A percentile compares a stretch with the other conserved stretches of the same genome.
Conservation (phyloP, 805 yeast genomes). For the Teunomyces gatunensis region DNA sequence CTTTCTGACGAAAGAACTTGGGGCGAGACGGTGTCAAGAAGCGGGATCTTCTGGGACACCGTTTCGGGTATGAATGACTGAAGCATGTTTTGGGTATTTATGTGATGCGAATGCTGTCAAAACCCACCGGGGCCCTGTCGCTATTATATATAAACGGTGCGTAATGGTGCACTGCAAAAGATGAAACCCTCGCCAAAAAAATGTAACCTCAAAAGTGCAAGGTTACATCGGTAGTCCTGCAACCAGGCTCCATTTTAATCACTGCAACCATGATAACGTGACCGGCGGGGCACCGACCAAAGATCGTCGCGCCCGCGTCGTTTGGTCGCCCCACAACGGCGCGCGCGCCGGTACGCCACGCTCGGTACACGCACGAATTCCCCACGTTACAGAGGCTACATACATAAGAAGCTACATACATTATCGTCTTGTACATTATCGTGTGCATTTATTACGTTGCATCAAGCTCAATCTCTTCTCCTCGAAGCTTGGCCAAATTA, state of each 20-base stretch:
- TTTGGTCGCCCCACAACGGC: too few species aligned
- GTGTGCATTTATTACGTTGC: too few species aligned
- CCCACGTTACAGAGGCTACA: too few species aligned
- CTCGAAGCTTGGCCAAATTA: background rate
- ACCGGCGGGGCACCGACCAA: background rate
- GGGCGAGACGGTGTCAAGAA: background rate
- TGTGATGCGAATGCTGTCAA: background rate
- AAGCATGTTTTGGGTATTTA: slow-evolving; percentile 3
- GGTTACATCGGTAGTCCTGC: background rate
- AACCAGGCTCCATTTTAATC: background rate
- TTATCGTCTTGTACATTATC: too few species aligned
- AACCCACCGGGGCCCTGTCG: slow-evolving; percentile 2
- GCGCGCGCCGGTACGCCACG: too few species aligned
- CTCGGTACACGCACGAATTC: too few species aligned
- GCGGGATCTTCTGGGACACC: background rate
- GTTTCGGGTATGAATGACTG: slow-evolving; percentile 3
- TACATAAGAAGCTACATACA: too few species aligned
- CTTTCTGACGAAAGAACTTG: background rate
- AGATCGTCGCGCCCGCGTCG: too few species aligned
- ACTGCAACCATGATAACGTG: background rate
- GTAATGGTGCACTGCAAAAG: background rate
- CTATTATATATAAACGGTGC: slow-evolving; percentile 1
- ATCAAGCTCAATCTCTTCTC: background rate
- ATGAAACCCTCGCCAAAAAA: background rate
- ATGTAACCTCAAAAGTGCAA: slow-evolving; percentile 3